These are phyloP conservation scores for Harrya chromipes DNA, from an alignment of 768 basidiomycete species.

Conservation along the genomic window DNA sequence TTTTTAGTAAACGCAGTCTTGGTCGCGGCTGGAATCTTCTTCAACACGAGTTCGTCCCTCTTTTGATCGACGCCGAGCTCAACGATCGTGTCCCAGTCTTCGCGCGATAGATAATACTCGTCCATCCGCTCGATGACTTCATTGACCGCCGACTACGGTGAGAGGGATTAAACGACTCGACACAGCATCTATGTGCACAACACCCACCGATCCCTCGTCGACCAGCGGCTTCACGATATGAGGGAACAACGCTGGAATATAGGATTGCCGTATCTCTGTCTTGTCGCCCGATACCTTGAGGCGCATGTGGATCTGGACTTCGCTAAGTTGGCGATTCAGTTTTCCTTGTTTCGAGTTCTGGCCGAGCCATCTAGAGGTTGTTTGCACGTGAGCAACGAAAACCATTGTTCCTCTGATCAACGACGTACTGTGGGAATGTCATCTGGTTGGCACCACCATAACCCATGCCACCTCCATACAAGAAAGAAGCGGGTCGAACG, in stretches of 20 bases:
- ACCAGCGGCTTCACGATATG: slow-evolving; percentile 77
- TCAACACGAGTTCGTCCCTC: slow-evolving; percentile 70
- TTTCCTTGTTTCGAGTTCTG: slow-evolving; percentile 95
- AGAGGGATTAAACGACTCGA: background rate
- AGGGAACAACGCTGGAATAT: slow-evolving; percentile 85
- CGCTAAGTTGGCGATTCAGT: slow-evolving; percentile 72
- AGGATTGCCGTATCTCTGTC: slow-evolving; percentile 85
- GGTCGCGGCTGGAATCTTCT: slow-evolving; percentile 77
- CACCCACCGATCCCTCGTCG: slow-evolving; percentile 68
- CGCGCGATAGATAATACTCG: slow-evolving; percentile 87
- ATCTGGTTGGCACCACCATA: slow-evolving; percentile 66
- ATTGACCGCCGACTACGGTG: slow-evolving; percentile 51
- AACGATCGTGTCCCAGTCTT: slow-evolving; percentile 96
- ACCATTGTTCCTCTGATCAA: background rate
- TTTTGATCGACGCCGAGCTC: slow-evolving; percentile 87
- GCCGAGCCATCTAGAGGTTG: slow-evolving; percentile 78
- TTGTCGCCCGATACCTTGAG: slow-evolving; percentile 90
- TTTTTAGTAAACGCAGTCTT: slow-evolving; percentile 85
- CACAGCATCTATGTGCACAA: background rate
- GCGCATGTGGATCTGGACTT: slow-evolving; percentile 95
- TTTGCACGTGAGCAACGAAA: background rate
- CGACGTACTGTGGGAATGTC: slow-evolving; percentile 79
- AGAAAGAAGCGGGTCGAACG: slow-evolving; percentile 78
- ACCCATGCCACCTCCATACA: slow-evolving; percentile 71
- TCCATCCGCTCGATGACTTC: slow-evolving; percentile 89